Evolutionary conservation across 495 filamentous ascomycete species (phyloP).

Genomic region (Penicillium atrosanguineum): DNA sequence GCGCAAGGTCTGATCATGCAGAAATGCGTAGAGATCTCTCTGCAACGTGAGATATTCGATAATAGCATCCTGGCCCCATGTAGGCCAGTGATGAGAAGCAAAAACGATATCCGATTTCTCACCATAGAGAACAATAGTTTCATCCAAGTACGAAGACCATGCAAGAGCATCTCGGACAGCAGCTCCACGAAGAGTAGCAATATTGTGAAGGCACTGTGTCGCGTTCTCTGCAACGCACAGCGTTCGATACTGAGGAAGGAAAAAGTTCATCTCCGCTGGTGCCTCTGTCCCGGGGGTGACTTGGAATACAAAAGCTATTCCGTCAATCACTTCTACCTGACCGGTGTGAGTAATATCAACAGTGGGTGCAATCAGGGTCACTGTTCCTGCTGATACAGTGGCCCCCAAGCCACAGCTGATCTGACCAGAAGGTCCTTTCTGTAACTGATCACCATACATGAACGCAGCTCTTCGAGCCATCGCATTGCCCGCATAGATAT

Average conservation of each 20-base stretch:
- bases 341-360: constrained; percentile 12
- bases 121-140: constrained; percentile 16
- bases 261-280: constrained; percentile 24
- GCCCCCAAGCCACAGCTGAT: constrained; percentile 17
- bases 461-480: constrained; percentile 19
- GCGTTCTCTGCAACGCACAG: constrained; percentile 20
- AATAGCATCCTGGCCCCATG: constrained; percentile 20
- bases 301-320: constrained; percentile 18
- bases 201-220: constrained; percentile 24
- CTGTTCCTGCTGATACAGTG: constrained; percentile 9
- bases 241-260: constrained; percentile 15
- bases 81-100: constrained; percentile 28
- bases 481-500: constrained; percentile 14
- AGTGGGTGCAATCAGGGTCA: constrained; percentile 13
- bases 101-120: constrained; percentile 16
- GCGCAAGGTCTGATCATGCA: constrained; percentile 34
- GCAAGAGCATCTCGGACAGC: constrained; percentile 17
- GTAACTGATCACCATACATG: constrained; percentile 20
- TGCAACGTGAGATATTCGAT: constrained; percentile 18
- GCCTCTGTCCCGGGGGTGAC: constrained; percentile 25
- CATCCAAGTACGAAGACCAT: constrained; percentile 21
- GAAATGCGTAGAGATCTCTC: constrained; percentile 32
- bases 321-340: constrained; percentile 11
- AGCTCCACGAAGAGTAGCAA: constrained; percentile 21
- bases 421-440: constrained; percentile 6